Evolutionary conservation across 495 filamentous ascomycete genomes (phyloP), one percentile per base, ranked within the genome.

Genomic region (Thermothielavioides terrestris): DNA sequence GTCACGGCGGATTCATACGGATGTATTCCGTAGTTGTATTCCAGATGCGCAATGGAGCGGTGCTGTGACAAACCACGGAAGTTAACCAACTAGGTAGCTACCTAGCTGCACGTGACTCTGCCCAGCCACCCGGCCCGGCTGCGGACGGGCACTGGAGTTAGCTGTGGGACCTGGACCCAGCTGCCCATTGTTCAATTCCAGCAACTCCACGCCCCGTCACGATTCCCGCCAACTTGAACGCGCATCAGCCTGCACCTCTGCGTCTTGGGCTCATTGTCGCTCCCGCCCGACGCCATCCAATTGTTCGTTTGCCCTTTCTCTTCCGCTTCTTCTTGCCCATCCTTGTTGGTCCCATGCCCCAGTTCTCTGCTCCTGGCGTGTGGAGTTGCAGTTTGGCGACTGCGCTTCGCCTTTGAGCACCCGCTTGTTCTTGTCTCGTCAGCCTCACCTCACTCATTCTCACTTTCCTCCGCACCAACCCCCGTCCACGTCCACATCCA

Each of bases 301-400:
- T 64, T 59, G 57, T 65, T 70, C 58, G 65, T 71, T 59, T 54
- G 38, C 61, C 61, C 57, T 55, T 63, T 63, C 60, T 53, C 60
- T 55, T 54, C 35, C 45, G 23, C 42, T 52, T 54, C 36, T 58
- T 53, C 60, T 59, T 54, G 55, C 55, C 23, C 27, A 32, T 46
- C 14, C 11, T 43, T 26, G 57, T 52, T 56, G 55, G 61, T 31
- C 38, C 36, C 30, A 31, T 43, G 35, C 28, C 37, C 20, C 47
- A 23, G 22, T 46, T 35, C 9, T 41, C 44, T 30, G 46, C 40
- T 47, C 40, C 51, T 52, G 32, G 35, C 45, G 30, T 42, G 18
- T 42, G 46, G 39, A 48, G 50, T 27, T 39, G 43, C 34, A 26
- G 42, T 49, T 51, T 23, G 15, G 17, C 23, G 27, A 17, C 26